These are phyloP conservation scores for Corylus americana DNA, from an alignment of 306 rosid species.

Conservation along the genomic window DNA sequence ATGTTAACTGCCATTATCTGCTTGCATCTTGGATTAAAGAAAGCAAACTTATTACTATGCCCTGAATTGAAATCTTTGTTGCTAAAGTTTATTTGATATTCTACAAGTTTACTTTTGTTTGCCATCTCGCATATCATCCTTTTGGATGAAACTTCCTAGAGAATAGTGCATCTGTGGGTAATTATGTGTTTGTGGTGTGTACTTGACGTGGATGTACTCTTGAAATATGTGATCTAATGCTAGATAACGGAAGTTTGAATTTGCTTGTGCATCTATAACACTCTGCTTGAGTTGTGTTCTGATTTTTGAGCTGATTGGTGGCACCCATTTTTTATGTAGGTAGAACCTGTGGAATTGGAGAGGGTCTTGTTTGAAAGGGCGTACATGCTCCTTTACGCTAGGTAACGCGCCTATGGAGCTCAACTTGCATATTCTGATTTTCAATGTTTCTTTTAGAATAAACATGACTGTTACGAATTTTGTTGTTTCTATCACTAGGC, in stretches of 20 bases:
- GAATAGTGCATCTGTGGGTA: background rate
- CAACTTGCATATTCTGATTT: conserved; percentile 1
- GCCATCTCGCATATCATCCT: background rate
- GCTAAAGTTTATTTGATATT: background rate
- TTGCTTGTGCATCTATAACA: background rate
- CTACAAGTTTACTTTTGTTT: background rate
- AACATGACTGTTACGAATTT: background rate
- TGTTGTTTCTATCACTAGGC: conserved; percentile 38
- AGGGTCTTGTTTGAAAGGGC: conserved; percentile 74
- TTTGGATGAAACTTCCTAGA: background rate
- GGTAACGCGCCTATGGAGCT: conserved; percentile 39
- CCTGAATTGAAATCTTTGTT: background rate
- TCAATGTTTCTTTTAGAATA: background rate
- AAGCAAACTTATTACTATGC: background rate
- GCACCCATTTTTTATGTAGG: conserved; percentile 41
- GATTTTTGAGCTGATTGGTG: conserved; percentile 9
- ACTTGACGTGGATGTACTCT: background rate
- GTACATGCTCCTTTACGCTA: conserved; percentile 81
- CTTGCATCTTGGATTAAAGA: background rate
- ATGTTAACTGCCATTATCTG: background rate
- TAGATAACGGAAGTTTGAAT: background rate
- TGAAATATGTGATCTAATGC: background rate
- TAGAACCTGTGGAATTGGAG: conserved; percentile 62
- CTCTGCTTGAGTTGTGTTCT: background rate
- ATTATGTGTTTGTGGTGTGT: background rate